Evolutionary conservation across 164 flowering plant species (phyloP).

Genomic region (Protea cynaroides): DNA sequence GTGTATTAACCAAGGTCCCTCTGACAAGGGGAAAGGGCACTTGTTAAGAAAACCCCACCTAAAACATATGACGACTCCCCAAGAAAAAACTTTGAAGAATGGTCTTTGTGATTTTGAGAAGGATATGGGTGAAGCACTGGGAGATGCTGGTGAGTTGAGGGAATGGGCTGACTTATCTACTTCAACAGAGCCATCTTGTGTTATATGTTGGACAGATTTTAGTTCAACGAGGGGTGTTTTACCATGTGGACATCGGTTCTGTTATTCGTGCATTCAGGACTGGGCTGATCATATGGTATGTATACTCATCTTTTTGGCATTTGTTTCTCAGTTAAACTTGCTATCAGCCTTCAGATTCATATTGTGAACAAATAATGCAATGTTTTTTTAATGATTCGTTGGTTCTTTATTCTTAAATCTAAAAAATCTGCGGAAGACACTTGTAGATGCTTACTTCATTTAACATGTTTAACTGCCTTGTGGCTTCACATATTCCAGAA

Average conservation of each 20-base stretch:
- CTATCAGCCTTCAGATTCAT: neutral
- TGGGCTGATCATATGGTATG: slow-evolving; percentile 88
- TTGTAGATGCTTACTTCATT: no score
- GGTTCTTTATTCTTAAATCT: neutral
- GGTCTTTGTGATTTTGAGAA: slow-evolving; percentile 17
- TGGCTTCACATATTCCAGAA: neutral
- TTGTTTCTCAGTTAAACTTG: neutral
- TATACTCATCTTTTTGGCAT: slow-evolving; percentile 2
- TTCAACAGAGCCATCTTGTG: slow-evolving; percentile 66
- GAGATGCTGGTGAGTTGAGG: slow-evolving; percentile 12
- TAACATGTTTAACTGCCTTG: neutral
- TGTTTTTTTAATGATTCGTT: neutral
- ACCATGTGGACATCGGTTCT: slow-evolving; percentile 94
- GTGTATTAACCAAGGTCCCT: slow-evolving; percentile 7
- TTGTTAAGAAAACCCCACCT: neutral
- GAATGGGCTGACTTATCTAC: slow-evolving; percentile 16
- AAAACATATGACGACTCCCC: neutral
- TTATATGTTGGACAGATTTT: slow-evolving; percentile 89
- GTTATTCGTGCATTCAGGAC: slow-evolving; percentile 79
- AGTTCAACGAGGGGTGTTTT: slow-evolving; percentile 75
- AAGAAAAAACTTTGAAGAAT: slow-evolving; percentile 15
- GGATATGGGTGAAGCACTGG: slow-evolving; percentile 6
- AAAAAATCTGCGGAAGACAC: neutral
- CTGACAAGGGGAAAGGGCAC: slow-evolving; percentile 14
- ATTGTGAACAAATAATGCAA: neutral